A percentile compares a stretch with the other conserved stretches of the same genome.
phyloP scores from a whole-genome alignment of 257 asterid genomes.

The Solanum sitiens region DNA sequence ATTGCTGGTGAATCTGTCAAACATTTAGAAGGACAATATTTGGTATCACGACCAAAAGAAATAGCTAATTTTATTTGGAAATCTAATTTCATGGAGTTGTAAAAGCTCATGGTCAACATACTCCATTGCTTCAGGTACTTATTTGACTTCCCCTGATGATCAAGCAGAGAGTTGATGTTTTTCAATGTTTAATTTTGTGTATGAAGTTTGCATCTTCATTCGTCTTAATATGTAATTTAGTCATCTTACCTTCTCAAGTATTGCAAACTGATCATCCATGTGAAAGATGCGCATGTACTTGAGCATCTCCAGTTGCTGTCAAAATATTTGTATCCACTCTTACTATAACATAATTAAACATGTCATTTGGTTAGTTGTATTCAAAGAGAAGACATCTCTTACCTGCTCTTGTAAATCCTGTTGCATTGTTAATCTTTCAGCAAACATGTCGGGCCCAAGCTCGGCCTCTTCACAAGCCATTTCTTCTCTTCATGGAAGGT shows the following conservation, averaged over 20 bases:
- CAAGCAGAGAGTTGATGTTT: no score
- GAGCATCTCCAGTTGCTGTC: constrained; percentile 89
- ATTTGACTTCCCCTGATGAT: background rate
- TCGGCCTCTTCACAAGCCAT: no score
- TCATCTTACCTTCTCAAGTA: constrained; percentile 59
- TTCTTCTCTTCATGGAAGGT: no score
- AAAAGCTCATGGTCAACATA: background rate
- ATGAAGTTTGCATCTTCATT: background rate
- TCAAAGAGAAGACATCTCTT: no score
- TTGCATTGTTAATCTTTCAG: no score
- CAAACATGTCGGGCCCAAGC: no score
- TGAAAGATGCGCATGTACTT: constrained; percentile 61
- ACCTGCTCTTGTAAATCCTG: no score
- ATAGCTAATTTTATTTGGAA: no score
- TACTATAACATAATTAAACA: background rate
- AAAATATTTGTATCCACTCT: background rate
- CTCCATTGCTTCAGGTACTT: background rate
- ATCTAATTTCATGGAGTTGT: background rate
- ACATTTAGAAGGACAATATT: background rate
- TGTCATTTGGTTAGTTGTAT: no score
- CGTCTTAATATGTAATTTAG: background rate
- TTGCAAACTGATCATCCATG: constrained; percentile 66
- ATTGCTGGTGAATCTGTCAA: constrained; percentile 61
- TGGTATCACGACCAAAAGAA: background rate
- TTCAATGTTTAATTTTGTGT: background rate